Base-by-base conservation (phyloP, 75 land plant species). In the Cunninghamia lanceolata region DNA sequence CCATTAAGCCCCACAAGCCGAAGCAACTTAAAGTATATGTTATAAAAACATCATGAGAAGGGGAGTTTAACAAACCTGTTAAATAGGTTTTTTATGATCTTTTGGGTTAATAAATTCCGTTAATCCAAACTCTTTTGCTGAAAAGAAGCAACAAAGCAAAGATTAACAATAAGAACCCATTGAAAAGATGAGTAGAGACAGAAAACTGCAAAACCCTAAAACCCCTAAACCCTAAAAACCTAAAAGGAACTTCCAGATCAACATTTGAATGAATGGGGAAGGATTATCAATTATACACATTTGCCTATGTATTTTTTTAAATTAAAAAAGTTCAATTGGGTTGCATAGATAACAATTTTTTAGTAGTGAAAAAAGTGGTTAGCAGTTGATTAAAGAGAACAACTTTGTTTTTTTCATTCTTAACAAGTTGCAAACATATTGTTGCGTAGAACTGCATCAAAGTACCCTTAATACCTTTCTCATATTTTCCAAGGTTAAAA, bases 41-140 rank as follows among this genome's bases (percentile, higher is more conserved):
- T 30, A 82, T 39, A 53, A 50, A 53, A 25, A 16, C 32, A 14
- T 6, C 28, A 70, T 11, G 70, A 43, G 75, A 38, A 32, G 46
- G 52, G 38, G 56, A 19, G 45, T 9, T 30, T 25, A 79, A 43
- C 81, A 39, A 16, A 92, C 93, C 89, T 92, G 83, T 79, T 92
- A 90, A 56, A 92, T 88, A 35, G 93, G 93, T 76, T 87, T 92
- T 1, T 89, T 82, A 39, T 89, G 84, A 38, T 92, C 93, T 84
- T 89, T 84, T 16, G 93, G 92, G 80, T 92, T 91, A 53, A 92
- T 85, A 88, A 84, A 91, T 42, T 92, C 93, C 16, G 93, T 92
- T 84, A 88, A 89, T 83, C 93, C 93, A 87, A 92, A 91, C 73
- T 82, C 79, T 34, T 73, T 87, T 25, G 93, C 93, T 92, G 87